Conservation (phyloP, 352 stramenopile genomes). For the Phytophthora quininea region DNA sequence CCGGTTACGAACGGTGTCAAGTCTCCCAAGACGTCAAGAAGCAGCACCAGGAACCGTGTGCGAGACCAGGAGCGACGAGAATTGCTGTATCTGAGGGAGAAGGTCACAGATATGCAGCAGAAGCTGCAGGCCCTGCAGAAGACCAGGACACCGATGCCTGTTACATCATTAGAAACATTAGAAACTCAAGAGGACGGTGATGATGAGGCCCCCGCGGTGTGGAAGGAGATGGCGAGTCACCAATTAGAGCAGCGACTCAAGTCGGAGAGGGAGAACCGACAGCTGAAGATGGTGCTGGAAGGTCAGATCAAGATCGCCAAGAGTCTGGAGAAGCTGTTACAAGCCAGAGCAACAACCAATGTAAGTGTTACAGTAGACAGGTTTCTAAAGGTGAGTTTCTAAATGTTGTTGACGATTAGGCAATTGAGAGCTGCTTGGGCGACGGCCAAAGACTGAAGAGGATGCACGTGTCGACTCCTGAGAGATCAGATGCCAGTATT, state of each 20-base stretch:
- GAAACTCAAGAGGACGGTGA: too few species aligned
- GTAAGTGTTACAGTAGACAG: constrained; percentile 12
- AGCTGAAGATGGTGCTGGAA: constrained; percentile 60
- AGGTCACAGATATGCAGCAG: constrained; percentile 51
- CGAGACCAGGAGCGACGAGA: constrained; percentile 49
- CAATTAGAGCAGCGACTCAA: constrained; percentile 56
- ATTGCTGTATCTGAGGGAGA: constrained; percentile 48
- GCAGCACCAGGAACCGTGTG: constrained; percentile 44
- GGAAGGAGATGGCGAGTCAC: constrained; percentile 53
- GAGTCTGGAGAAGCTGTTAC: constrained; percentile 57
- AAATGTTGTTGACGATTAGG: constrained; percentile 19
- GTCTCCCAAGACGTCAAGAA: constrained; percentile 33
- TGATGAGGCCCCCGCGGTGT: constrained; percentile 29
- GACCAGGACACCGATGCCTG: not conserved
- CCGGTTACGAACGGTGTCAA: constrained; percentile 13
- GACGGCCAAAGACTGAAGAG: constrained; percentile 25
- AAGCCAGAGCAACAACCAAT: constrained; percentile 38
- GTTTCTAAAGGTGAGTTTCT: constrained; percentile 4
- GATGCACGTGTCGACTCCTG: constrained; percentile 30
- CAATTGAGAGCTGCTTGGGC: constrained; percentile 33
- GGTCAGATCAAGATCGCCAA: constrained; percentile 73
- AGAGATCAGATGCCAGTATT: constrained; percentile 36
- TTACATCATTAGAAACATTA: not conserved
- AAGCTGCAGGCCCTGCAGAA: constrained; percentile 45
- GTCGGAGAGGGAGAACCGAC: constrained; percentile 63